A percentile compares a stretch with the other conserved stretches of the same genome.
These are phyloP conservation scores for Cercospora janseana DNA, from an alignment of 2,329 filamentous ascomycete genomes.

Conservation along the genomic window DNA sequence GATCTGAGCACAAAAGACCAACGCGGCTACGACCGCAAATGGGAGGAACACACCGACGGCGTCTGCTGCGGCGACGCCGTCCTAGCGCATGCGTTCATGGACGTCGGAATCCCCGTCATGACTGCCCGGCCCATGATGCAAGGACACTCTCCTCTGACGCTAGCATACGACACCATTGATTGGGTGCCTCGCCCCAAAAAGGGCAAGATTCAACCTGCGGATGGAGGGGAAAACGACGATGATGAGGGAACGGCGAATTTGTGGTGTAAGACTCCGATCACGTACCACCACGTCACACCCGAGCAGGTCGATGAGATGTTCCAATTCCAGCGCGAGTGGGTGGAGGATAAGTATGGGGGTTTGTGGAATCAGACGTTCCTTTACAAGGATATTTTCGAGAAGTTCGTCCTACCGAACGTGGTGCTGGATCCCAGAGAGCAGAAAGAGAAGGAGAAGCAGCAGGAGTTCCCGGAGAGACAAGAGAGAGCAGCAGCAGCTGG, in stretches of 20 bases:
- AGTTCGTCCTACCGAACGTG: slow-evolving; percentile 5
- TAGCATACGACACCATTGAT: too few relatives aligned
- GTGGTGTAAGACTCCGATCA: slow-evolving; percentile 33
- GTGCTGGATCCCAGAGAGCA: slow-evolving; percentile 3
- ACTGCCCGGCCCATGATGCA: slow-evolving; percentile 27
- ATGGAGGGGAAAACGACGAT: not conserved
- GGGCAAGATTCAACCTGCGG: not conserved
- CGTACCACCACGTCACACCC: slow-evolving; percentile 28
- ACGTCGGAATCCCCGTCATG: slow-evolving; percentile 26
- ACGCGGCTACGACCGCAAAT: slow-evolving; percentile 24
- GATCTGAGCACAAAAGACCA: not conserved
- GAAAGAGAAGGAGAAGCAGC: not conserved
- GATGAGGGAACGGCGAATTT: slow-evolving; percentile 19
- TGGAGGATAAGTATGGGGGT: slow-evolving; percentile 3
- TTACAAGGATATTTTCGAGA: slow-evolving; percentile 17
- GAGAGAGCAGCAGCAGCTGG: slow-evolving; percentile 1
- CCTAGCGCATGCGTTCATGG: slow-evolving; percentile 29
- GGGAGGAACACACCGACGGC: slow-evolving; percentile 26
- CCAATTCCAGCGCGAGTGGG: slow-evolving; percentile 20
- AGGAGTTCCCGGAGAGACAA: not conserved
- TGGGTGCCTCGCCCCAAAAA: too few relatives aligned
- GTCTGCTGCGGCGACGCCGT: slow-evolving; percentile 32
- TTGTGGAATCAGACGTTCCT: slow-evolving; percentile 14
- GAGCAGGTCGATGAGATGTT: slow-evolving; percentile 24
- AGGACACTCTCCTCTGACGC: slow-evolving; percentile 21